Evolutionary conservation across 2,329 filamentous ascomycete species (phyloP).

Genomic region (Ceratocystis papillata): DNA sequence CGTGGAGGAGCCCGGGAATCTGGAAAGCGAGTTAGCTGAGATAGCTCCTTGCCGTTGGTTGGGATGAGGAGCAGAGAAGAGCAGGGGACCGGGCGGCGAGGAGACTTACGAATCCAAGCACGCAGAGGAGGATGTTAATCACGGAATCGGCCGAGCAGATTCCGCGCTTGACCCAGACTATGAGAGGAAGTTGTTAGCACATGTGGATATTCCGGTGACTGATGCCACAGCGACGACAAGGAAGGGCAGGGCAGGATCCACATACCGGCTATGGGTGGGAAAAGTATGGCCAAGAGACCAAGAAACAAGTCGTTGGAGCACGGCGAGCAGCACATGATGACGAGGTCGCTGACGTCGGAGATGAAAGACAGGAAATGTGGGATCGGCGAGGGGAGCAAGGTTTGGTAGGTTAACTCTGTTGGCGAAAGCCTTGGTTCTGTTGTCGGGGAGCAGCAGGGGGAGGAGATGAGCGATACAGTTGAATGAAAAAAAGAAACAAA

Average conservation of each 20-base stretch:
- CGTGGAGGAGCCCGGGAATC: slow-evolving; percentile 80
- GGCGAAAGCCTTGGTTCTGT: background rate
- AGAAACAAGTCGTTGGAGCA: slow-evolving; percentile 49
- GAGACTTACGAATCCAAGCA: slow-evolving; percentile 53
- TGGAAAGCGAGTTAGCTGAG: slow-evolving; percentile 26
- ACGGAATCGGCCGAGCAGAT: slow-evolving; percentile 85
- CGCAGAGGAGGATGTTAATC: slow-evolving; percentile 87
- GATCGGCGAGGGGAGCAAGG: background rate
- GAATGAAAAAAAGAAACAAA: background rate
- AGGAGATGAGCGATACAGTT: background rate
- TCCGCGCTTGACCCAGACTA: slow-evolving; percentile 94
- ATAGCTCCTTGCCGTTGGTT: background rate
- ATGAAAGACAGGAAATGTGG: background rate
- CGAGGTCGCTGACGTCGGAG: background rate
- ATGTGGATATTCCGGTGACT: background rate
- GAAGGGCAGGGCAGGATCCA: slow-evolving; percentile 22
- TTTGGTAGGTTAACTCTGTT: background rate
- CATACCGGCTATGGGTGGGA: slow-evolving; percentile 55
- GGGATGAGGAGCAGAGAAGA: background rate
- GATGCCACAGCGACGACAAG: background rate
- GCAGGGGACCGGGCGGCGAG: background rate
- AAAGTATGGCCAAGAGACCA: slow-evolving; percentile 52
- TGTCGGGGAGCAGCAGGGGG: background rate
- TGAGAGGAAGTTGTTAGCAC: background rate
- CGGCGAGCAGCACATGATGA: slow-evolving; percentile 39